A percentile compares a stretch with the other conserved stretches of the same genome.
Evolutionary conservation across 129 eudicot genomes (phyloP).

Genomic region (Helianthus tuberosus): DNA sequence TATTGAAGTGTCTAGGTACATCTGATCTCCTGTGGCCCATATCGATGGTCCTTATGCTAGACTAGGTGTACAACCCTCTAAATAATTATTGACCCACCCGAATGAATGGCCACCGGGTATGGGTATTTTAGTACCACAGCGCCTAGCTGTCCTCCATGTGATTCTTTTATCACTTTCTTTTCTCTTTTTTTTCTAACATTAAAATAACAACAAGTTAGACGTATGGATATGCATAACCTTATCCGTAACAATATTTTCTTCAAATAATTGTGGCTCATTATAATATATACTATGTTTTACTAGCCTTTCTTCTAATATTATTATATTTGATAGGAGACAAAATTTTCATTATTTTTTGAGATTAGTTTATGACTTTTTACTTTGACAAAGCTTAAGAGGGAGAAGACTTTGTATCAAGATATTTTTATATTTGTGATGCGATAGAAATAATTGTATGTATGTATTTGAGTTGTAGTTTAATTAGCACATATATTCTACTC

Average conservation of each 20-base stretch:
- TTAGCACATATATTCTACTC: no score
- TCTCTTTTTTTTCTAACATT: background rate
- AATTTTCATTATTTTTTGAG: background rate
- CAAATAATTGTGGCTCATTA: conserved; percentile 11
- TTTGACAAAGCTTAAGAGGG: no score
- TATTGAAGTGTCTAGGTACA: conserved; percentile 35
- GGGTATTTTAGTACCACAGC: conserved; percentile 34
- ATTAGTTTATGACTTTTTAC: background rate
- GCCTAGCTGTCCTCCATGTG: conserved; percentile 46
- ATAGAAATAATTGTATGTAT: no score
- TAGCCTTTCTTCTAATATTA: background rate
- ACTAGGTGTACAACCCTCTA: conserved; percentile 20
- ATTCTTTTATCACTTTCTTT: background rate
- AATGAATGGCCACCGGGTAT: conserved; percentile 18
- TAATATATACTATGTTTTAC: background rate
- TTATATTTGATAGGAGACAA: background rate
- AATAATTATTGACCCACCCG: conserved; percentile 16
- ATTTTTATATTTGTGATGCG: no score
- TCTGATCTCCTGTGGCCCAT: conserved; percentile 38
- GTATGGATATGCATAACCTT: conserved; percentile 15
- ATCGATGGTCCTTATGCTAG: conserved; percentile 31
- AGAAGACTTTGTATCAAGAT: no score
- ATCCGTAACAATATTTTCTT: conserved; percentile 16
- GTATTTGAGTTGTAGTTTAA: no score
- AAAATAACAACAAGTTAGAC: background rate